These are phyloP conservation scores for Lonicera japonica DNA, from an alignment of 129 eudicot genomes.

Conservation along the genomic window DNA sequence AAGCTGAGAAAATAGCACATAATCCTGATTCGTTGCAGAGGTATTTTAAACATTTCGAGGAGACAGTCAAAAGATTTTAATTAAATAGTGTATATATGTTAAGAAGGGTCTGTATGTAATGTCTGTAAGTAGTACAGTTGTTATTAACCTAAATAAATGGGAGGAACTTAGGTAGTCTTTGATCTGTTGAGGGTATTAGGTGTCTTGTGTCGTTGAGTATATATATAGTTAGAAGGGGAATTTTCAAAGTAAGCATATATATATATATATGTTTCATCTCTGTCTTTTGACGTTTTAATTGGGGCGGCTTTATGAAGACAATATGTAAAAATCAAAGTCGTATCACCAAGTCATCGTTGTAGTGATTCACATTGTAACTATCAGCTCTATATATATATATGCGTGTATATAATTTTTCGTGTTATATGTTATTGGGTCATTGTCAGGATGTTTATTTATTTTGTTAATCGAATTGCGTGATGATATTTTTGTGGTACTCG, in stretches of 20 bases:
- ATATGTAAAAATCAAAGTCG: conserved; percentile 36
- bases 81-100: conserved; percentile 34
- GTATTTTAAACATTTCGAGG: conserved; percentile 35
- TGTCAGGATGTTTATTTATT: too few relatives aligned
- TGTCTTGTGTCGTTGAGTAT: conserved; percentile 40
- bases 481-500: too few relatives aligned
- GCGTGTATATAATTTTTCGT: too few relatives aligned
- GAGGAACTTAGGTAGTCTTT: conserved; percentile 7
- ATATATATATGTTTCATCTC: background rate
- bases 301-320: conserved; percentile 36
- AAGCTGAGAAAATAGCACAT: conserved; percentile 6
- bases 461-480: background rate
- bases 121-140: conserved; percentile 17
- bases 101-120: conserved; percentile 17
- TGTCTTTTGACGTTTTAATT: conserved; percentile 21
- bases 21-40: conserved; percentile 23
- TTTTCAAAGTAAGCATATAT: conserved; percentile 1
- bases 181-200: conserved; percentile 1
- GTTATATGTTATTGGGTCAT: conserved; percentile 2
- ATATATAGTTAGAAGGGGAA: conserved; percentile 32
- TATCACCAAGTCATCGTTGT: conserved; percentile 34
- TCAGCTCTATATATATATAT: background rate
- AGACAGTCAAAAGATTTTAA: conserved; percentile 17
- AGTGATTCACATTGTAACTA: conserved; percentile 20
- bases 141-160: conserved; percentile 19